These are phyloP conservation scores for Mrakia blollopis DNA, from an alignment of 768 basidiomycete genomes.

Conservation along the genomic window DNA sequence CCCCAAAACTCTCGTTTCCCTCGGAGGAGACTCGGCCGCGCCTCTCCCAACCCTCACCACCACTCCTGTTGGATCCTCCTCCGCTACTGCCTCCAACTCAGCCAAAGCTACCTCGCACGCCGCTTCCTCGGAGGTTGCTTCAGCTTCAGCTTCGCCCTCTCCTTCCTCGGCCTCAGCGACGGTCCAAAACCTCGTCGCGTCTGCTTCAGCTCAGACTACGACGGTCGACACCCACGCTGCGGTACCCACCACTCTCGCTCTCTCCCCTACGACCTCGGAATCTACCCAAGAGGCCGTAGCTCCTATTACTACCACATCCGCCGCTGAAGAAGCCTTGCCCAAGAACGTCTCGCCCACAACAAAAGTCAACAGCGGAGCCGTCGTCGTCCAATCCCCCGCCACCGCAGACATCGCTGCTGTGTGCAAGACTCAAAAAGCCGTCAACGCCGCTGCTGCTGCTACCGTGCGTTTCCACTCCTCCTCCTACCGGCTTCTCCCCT, in stretches of 20 bases:
- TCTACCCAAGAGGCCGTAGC: neutral
- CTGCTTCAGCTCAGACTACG: neutral
- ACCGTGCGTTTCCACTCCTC: neutral
- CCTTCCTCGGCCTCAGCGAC: neutral
- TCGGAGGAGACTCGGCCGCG: neutral
- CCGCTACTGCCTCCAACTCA: neutral
- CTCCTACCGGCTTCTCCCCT: neutral
- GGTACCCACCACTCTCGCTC: neutral
- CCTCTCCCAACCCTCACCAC: neutral
- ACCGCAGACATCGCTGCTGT: neutral
- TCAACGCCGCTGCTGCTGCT: neutral
- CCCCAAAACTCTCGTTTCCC: conserved; percentile 3
- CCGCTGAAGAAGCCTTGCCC: neutral
- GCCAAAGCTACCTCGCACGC: neutral
- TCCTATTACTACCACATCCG: neutral
- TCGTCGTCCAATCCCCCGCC: neutral
- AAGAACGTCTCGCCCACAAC: neutral
- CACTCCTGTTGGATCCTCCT: neutral
- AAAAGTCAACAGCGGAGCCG: neutral
- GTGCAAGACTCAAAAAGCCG: too few species aligned
- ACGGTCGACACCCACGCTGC: neutral
- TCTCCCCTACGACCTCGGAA: neutral
- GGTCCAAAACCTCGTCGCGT: too few species aligned
- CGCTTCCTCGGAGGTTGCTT: neutral
- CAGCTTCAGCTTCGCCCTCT: neutral